phyloP scores from a whole-genome alignment of 2,329 filamentous ascomycete genomes.

The Colletotrichum liaoningense region DNA sequence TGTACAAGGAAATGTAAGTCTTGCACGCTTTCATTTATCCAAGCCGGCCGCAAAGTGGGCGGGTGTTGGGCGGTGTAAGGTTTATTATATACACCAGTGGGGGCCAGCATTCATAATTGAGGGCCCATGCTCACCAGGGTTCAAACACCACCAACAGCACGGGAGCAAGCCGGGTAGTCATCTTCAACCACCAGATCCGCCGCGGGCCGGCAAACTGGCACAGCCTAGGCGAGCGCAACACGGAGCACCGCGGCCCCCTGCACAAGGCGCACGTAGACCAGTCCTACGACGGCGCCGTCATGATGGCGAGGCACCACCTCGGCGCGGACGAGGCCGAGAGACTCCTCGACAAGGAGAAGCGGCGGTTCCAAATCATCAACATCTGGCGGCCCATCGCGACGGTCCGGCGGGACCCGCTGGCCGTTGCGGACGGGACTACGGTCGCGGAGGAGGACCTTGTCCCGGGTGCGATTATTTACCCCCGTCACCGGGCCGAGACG shows the following conservation, averaged over 20 bases:
- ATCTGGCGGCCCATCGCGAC: slow-evolving; percentile 61
- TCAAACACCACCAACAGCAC: slow-evolving; percentile 37
- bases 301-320: slow-evolving; percentile 38
- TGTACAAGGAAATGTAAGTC: slow-evolving; percentile 37
- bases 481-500: slow-evolving; percentile 46
- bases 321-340: slow-evolving; percentile 25
- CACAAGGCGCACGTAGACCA: slow-evolving; percentile 61
- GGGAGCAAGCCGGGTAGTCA: slow-evolving; percentile 41
- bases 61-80: slow-evolving; percentile 23
- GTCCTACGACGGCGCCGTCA: slow-evolving; percentile 42
- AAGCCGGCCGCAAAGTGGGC: slow-evolving; percentile 6
- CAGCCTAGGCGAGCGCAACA: slow-evolving; percentile 70
- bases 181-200: slow-evolving; percentile 46
- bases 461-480: slow-evolving; percentile 49
- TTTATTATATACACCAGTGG: slow-evolving; percentile 16
- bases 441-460: slow-evolving; percentile 53
- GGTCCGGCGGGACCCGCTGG: slow-evolving; percentile 55
- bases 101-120: slow-evolving; percentile 10
- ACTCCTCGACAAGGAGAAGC: slow-evolving; percentile 10
- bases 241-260: slow-evolving; percentile 65
- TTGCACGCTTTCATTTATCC: neutral
- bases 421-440: slow-evolving; percentile 51
- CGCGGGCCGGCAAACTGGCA: slow-evolving; percentile 60
- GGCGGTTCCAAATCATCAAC: slow-evolving; percentile 40
- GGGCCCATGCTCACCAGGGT: slow-evolving; percentile 29